These are phyloP conservation scores for Pseudocercospora eumusae DNA, from an alignment of 2,329 filamentous ascomycete species.

Conservation along the genomic window DNA sequence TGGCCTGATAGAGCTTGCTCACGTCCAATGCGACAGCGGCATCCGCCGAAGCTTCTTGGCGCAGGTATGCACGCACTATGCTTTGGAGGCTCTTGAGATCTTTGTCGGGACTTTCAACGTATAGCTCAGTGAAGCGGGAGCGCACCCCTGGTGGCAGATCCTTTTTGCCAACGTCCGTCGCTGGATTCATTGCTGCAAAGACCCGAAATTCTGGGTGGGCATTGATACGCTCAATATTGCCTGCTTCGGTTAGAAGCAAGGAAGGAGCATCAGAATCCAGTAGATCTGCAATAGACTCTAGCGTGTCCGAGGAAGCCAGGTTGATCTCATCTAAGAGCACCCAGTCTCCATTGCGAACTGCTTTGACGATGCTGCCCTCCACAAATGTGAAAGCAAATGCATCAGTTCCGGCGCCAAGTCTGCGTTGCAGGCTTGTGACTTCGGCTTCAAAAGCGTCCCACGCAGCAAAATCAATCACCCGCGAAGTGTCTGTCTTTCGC, in stretches of 20 bases:
- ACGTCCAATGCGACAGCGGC: slow-evolving; percentile 77
- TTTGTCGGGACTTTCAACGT: slow-evolving; percentile 85
- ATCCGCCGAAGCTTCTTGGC: slow-evolving; percentile 66
- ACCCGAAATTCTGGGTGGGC: slow-evolving; percentile 93
- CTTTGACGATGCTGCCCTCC: slow-evolving; percentile 93
- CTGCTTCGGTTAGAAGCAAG: slow-evolving; percentile 87
- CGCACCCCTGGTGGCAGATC: slow-evolving; percentile 86
- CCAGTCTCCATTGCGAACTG: slow-evolving; percentile 95
- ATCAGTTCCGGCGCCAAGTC: slow-evolving; percentile 70
- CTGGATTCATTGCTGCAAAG: slow-evolving; percentile 98
- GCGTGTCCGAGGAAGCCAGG: slow-evolving; percentile 86
- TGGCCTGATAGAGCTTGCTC: slow-evolving; percentile 82
- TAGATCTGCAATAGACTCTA: slow-evolving; percentile 90
- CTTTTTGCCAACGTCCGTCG: slow-evolving; percentile 94
- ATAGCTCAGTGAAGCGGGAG: slow-evolving; percentile 93
- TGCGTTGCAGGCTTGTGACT: slow-evolving; percentile 75
- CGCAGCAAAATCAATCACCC: slow-evolving; percentile 53
- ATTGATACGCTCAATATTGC: slow-evolving; percentile 83
- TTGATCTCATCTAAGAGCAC: slow-evolving; percentile 97
- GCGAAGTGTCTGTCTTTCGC: slow-evolving; percentile 59
- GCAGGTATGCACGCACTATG: slow-evolving; percentile 87
- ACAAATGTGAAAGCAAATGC: slow-evolving; percentile 92
- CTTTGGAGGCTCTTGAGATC: slow-evolving; percentile 82
- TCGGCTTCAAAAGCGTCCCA: slow-evolving; percentile 80
- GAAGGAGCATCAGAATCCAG: slow-evolving; percentile 75